phyloP scores from a whole-genome alignment of 179 eudicot species.

The Heliamphora pulchella region DNA sequence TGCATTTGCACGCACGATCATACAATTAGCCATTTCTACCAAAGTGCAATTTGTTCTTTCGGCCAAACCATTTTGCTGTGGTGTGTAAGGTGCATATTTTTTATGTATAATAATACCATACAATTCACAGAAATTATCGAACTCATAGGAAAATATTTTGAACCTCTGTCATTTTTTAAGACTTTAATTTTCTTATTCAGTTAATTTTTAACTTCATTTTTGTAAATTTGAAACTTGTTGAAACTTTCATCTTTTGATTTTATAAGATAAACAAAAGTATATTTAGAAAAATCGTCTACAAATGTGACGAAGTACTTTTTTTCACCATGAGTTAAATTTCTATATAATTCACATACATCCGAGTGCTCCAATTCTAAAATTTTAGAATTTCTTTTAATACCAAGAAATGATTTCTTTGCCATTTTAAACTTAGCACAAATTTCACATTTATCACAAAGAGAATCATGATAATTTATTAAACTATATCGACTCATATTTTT shows the following conservation, averaged over 20 bases:
- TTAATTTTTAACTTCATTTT: too few relatives aligned
- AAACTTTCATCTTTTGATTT: not conserved
- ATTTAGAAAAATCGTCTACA: not conserved
- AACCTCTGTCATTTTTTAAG: not conserved
- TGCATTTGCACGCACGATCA: not conserved
- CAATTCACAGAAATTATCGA: not conserved
- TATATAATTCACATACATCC: too few relatives aligned
- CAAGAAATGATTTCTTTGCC: too few relatives aligned
- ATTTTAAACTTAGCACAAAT: too few relatives aligned
- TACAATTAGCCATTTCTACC: not conserved
- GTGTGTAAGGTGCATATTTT: not conserved
- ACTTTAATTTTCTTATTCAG: too few relatives aligned
- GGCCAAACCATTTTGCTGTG: too few relatives aligned
- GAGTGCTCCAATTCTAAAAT: too few relatives aligned
- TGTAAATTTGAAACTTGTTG: not conserved
- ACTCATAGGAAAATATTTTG: not conserved
- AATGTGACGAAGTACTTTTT: not conserved
- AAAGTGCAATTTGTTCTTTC: not conserved
- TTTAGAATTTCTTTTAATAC: too few relatives aligned
- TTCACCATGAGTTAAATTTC: too few relatives aligned
- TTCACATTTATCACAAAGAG: too few relatives aligned
- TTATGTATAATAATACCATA: not conserved
- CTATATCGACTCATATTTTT: too few relatives aligned
- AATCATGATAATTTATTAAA: too few relatives aligned
- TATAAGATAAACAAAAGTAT: not conserved